Evolutionary conservation across 2,329 filamentous ascomycete species (phyloP).

Genomic region (Hypomyces perniciosus): DNA sequence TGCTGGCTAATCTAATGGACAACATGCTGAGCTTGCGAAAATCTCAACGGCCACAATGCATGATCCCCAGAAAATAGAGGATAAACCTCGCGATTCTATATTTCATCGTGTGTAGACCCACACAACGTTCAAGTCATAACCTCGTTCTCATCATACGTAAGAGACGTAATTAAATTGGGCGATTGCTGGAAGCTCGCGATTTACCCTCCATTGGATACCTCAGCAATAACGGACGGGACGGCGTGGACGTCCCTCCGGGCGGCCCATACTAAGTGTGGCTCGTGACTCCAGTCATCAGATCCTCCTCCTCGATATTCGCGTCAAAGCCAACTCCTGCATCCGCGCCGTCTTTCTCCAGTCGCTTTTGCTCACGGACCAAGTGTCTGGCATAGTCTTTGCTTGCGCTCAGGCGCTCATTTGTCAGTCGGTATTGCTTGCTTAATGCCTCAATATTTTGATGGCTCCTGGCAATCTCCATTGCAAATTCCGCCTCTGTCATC

Average conservation of each 20-base stretch:
- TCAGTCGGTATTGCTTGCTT: constrained; percentile 42
- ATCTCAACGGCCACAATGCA: no score
- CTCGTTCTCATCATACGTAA: background rate
- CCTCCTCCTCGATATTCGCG: constrained; percentile 51
- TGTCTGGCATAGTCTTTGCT: constrained; percentile 51
- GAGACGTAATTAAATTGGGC: background rate
- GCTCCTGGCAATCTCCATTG: constrained; percentile 37
- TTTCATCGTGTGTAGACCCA: background rate
- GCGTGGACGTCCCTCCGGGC: background rate
- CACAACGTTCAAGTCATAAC: background rate
- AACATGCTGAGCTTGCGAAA: no score
- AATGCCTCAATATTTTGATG: constrained; percentile 40
- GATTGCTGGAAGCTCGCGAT: background rate
- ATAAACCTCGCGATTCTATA: background rate
- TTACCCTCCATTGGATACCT: background rate
- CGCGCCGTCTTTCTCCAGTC: constrained; percentile 37
- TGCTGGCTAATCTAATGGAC: no score
- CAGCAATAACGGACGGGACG: background rate
- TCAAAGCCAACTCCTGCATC: constrained; percentile 37
- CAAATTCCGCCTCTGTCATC: constrained; percentile 47
- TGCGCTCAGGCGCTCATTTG: constrained; percentile 48
- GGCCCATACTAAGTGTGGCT: constrained; percentile 14
- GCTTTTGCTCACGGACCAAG: constrained; percentile 40
- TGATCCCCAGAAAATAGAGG: no score
- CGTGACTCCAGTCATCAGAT: constrained; percentile 48